Evolutionary conservation across 768 basidiomycete species (phyloP), one percentile per base, ranked within the genome.

Genomic region (Hypholoma sublateritium): DNA sequence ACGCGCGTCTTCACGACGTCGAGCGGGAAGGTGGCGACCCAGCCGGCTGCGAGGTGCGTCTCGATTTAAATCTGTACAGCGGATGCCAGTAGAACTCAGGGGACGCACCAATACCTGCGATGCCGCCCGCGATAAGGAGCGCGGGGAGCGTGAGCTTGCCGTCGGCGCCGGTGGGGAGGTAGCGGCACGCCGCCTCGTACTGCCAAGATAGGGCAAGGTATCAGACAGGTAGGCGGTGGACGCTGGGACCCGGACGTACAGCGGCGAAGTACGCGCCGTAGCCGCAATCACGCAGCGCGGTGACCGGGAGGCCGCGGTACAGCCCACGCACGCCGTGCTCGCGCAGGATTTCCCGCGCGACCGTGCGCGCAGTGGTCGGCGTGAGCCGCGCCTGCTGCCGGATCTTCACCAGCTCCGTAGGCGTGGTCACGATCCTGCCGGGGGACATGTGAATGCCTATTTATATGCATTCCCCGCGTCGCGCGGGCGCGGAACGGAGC

Each of bases 1-100:
- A 95, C 83, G 5, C 93, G 84, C 13, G 95, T 95, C 74, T 97
- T 96, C 59, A 95, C 80, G 3, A 94, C 89, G 65, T 97, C 94
- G 54, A 94, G 76, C 2, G 93, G 92, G 69, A 96, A 97, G 1
- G 93, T 95, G 2, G 75, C 77, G 0, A 86, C 36, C 93, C 93
- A 95, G 8, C 90, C 89, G 8, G 80, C 80, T 80, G 46, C 17
- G n/a, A 32, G 28, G 28, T 32, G 9, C 28, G 5, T 32, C 28
- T 32, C 28, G 9, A 9, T 32, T 1, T 32, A n/a, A n/a, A n/a
- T n/a, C n/a, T n/a, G n/a, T n/a, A n/a, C n/a, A n/a, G n/a, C 28
- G 5, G 12, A 35, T 14, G n/a, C 24, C 17, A 19, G n/a, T 17
- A 16, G 13, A 37, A 13, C 37, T 21, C 36, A 21, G 19, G 14